These are phyloP conservation scores for Rheum nobile DNA, from an alignment of 148 eudicot species.

Conservation along the genomic window DNA sequence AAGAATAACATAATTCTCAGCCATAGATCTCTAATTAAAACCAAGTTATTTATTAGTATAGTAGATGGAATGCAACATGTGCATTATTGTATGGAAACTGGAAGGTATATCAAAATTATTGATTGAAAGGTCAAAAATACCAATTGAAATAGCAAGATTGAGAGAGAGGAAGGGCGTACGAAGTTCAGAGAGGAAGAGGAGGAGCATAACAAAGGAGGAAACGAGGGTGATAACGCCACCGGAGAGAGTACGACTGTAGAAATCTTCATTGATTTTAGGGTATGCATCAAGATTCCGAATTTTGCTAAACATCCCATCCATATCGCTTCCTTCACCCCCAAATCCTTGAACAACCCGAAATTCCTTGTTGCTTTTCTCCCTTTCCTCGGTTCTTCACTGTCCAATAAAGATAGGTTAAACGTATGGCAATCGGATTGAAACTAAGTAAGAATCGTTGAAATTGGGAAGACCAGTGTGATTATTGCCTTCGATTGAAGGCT, in stretches of 20 bases:
- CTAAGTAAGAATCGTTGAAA: background rate
- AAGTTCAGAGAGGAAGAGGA: conserved; percentile 82
- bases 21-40: background rate
- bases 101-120: background rate
- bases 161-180: conserved; percentile 29
- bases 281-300: conserved; percentile 84
- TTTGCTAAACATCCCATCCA: conserved; percentile 48
- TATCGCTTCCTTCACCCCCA: conserved; percentile 4
- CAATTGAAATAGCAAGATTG: background rate
- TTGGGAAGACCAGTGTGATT: background rate
- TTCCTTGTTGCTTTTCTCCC: background rate
- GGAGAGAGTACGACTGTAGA: conserved; percentile 71
- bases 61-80: background rate
- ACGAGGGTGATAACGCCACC: conserved; percentile 80
- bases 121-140: background rate
- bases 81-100: background rate
- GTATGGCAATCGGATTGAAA: background rate
- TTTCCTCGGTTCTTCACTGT: background rate
- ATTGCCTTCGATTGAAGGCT: background rate
- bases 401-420: too few species aligned
- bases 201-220: conserved; percentile 50
- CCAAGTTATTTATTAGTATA: background rate
- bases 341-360: background rate
- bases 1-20: background rate
- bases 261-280: conserved; percentile 94